A percentile compares a stretch with the other conserved stretches of the same genome.
phyloP scores from a whole-genome alignment of 2,329 filamentous ascomycete species.

The Epichloe coenophiala region DNA sequence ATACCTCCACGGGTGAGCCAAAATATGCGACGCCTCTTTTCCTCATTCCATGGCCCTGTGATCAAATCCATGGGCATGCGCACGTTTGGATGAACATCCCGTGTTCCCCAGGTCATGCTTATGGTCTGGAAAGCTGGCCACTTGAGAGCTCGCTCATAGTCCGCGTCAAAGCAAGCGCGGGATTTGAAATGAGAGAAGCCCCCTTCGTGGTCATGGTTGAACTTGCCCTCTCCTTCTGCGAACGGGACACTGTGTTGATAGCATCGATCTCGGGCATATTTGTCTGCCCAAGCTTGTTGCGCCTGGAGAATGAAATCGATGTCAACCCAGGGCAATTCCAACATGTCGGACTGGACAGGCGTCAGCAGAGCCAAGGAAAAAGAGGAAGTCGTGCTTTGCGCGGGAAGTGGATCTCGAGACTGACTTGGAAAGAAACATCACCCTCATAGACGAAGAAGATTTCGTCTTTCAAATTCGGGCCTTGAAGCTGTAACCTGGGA shows the following conservation, averaged over 20 bases:
- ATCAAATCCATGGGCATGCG: slow-evolving; percentile 28
- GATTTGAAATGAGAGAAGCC: slow-evolving; percentile 18
- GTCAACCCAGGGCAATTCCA: slow-evolving; percentile 31
- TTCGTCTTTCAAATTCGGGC: slow-evolving; percentile 4
- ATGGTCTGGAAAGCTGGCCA: slow-evolving; percentile 12
- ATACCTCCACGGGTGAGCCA: slow-evolving; percentile 31
- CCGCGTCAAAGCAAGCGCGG: slow-evolving; percentile 22
- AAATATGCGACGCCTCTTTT: slow-evolving; percentile 27
- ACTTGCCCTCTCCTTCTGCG: not conserved
- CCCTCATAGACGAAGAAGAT: slow-evolving; percentile 15
- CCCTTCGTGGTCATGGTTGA: slow-evolving; percentile 11
- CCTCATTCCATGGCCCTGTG: slow-evolving; percentile 28
- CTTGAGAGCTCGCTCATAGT: slow-evolving; percentile 17
- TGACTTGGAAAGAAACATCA: slow-evolving; percentile 31
- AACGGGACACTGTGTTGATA: slow-evolving; percentile 19
- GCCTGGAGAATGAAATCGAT: slow-evolving; percentile 33
- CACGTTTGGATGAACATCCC: slow-evolving; percentile 25
- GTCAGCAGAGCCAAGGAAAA: not conserved
- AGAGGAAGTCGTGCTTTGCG: not conserved
- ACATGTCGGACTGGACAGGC: slow-evolving; percentile 24
- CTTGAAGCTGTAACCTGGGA: slow-evolving; percentile 7
- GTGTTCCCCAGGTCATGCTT: slow-evolving; percentile 11
- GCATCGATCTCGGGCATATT: slow-evolving; percentile 19
- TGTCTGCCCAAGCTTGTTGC: slow-evolving; percentile 32
- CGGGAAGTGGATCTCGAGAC: slow-evolving; percentile 6